A percentile compares a stretch with the other conserved stretches of the same genome.
Conservation (phyloP, 2,329 filamentous ascomycete genomes). For the Exophiala spinifera region DNA sequence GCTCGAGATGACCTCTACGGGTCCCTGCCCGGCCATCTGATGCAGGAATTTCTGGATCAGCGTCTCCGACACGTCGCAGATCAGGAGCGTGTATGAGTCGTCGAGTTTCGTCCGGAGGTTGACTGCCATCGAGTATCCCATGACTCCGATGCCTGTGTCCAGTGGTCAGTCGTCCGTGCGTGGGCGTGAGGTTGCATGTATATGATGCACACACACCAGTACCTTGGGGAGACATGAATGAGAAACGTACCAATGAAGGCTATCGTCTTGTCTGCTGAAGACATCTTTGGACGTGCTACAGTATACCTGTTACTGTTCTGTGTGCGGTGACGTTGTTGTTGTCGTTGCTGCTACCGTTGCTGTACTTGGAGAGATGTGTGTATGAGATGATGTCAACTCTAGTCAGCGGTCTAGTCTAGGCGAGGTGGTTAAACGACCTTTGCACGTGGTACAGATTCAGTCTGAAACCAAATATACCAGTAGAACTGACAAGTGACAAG, state of each 20-base stretch:
- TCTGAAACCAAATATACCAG: too few species aligned
- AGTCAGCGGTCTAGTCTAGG: too few species aligned
- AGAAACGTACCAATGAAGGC: slow-evolving; percentile 25
- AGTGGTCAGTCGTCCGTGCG: neutral
- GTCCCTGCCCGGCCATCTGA: slow-evolving; percentile 36
- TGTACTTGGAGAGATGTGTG: too few species aligned
- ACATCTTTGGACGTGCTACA: slow-evolving; percentile 7
- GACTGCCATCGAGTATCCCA: slow-evolving; percentile 44
- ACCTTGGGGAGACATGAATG: neutral
- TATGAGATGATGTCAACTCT: too few species aligned
- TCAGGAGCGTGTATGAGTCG: slow-evolving; percentile 33
- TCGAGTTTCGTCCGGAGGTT: slow-evolving; percentile 40
- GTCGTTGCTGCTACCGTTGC: neutral
- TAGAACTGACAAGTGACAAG: too few species aligned
- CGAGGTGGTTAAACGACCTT: too few species aligned
- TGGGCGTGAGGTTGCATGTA: neutral
- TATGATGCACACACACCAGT: too few species aligned
- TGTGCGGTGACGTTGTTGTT: neutral
- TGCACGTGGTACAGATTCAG: too few species aligned
- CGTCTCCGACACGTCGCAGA: slow-evolving; percentile 40
- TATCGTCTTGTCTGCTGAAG: slow-evolving; percentile 20
- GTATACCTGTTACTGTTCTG: neutral
- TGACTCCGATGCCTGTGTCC: slow-evolving; percentile 37
- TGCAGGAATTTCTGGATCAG: slow-evolving; percentile 38
- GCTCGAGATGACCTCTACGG: slow-evolving; percentile 37